Conservation (phyloP, 345 rosid genomes). For the Camelina sativa region DNA sequence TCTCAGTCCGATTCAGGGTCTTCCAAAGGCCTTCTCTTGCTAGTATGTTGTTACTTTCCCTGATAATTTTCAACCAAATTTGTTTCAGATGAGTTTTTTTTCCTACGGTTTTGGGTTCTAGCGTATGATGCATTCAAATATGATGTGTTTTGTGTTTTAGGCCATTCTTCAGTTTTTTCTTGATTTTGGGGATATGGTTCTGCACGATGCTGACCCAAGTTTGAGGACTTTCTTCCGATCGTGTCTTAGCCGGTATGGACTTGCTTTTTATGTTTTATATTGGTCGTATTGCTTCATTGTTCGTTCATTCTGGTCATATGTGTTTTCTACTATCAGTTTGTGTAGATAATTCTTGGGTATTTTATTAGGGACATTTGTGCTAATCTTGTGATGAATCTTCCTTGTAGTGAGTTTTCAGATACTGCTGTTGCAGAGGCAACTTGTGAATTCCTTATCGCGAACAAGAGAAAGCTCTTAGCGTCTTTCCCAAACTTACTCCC, state of each 20-base stretch:
- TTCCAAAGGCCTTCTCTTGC: slow-evolving; percentile 78
- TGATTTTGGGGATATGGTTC: slow-evolving; percentile 83
- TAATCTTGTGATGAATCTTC: slow-evolving; percentile 46
- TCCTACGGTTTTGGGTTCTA: not conserved
- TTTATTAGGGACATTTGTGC: not conserved
- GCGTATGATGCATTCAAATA: not conserved
- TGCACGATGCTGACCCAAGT: slow-evolving; percentile 94
- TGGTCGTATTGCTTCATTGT: not conserved
- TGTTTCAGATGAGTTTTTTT: slow-evolving; percentile 5
- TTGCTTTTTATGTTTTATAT: slow-evolving; percentile 14
- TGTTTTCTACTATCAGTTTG: slow-evolving; percentile 13
- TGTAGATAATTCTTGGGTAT: slow-evolving; percentile 7
- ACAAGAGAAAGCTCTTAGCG: slow-evolving; percentile 67
- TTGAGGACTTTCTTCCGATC: slow-evolving; percentile 72
- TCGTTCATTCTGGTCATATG: not conserved
- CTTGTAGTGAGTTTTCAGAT: slow-evolving; percentile 92
- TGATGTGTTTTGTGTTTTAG: slow-evolving; percentile 46
- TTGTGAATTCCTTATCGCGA: slow-evolving; percentile 72
- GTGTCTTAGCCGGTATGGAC: slow-evolving; percentile 85
- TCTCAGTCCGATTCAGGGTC: slow-evolving; percentile 62
- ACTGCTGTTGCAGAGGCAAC: slow-evolving; percentile 87
- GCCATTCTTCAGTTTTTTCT: slow-evolving; percentile 86
- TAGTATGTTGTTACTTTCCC: slow-evolving; percentile 49
- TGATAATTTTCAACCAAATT: not conserved
- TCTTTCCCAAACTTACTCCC: slow-evolving; percentile 81